phyloP scores from a whole-genome alignment of 352 stramenopile species.

The Halophytophthora polymorphica region DNA sequence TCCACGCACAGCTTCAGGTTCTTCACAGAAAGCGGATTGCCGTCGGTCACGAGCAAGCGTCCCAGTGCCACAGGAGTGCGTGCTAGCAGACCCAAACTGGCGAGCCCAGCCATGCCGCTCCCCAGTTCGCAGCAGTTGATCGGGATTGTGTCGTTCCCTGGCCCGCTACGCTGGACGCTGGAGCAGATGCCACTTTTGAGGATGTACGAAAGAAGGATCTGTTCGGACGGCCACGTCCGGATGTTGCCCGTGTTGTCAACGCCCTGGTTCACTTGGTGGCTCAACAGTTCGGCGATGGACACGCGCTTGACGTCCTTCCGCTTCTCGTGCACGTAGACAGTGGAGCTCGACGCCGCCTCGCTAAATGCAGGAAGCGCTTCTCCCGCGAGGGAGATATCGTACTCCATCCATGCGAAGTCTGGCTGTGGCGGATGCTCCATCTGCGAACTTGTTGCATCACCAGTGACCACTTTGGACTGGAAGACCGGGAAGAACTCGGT shows the following conservation, averaged over 20 bases:
- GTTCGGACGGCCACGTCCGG: conserved; percentile 80
- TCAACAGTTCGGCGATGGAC: conserved; percentile 62
- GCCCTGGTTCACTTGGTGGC: conserved; percentile 69
- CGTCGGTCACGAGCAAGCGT: conserved; percentile 65
- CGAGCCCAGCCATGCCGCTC: conserved; percentile 73
- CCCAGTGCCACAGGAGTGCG: conserved; percentile 38
- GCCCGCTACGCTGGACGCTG: conserved; percentile 13
- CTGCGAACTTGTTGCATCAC: conserved; percentile 9
- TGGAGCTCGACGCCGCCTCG: background rate
- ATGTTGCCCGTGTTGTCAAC: conserved; percentile 90
- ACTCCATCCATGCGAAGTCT: conserved; percentile 53
- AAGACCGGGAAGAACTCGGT: conserved; percentile 68
- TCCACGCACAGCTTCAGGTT: conserved; percentile 66
- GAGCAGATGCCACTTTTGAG: conserved; percentile 38
- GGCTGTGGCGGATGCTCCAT: conserved; percentile 13
- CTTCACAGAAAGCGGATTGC: conserved; percentile 62
- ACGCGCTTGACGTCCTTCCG: conserved; percentile 45
- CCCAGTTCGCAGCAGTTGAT: conserved; percentile 72
- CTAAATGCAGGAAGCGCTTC: background rate
- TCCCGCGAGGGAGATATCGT: conserved; percentile 20
- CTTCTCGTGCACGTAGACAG: conserved; percentile 70
- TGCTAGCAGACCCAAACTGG: conserved; percentile 55
- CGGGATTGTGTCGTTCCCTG: background rate
- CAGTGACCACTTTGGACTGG: background rate
- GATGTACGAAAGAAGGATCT: conserved; percentile 66